Evolutionary conservation across 2,329 filamentous ascomycete genomes (phyloP).

Genomic region (Cadophora luteo-olivacea): DNA sequence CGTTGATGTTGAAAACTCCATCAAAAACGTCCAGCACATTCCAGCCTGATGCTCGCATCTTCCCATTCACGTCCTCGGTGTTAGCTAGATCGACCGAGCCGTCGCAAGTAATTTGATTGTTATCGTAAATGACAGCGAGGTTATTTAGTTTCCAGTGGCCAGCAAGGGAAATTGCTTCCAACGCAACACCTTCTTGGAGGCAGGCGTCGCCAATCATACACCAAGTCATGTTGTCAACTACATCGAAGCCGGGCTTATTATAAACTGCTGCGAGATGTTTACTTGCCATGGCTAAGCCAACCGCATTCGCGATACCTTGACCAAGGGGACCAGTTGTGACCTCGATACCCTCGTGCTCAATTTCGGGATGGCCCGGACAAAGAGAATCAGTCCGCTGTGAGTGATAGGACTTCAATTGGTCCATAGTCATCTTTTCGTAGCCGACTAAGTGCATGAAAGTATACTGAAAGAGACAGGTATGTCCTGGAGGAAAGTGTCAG

Average conservation of each 20-base stretch:
- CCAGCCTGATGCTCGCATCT: no score
- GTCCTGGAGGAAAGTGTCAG: no score
- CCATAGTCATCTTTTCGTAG: no score
- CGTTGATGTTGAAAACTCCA: no score
- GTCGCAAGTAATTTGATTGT: background rate
- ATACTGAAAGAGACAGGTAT: no score
- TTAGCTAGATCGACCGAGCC: no score
- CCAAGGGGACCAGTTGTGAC: conserved; percentile 59
- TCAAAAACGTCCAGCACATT: no score
- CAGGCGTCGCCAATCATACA: conserved; percentile 5
- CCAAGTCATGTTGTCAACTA: background rate
- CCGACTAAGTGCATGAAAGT: no score
- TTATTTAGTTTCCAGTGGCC: background rate
- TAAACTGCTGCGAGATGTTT: conserved; percentile 55
- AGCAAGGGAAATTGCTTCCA: background rate
- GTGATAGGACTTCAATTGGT: no score
- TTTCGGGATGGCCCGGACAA: conserved; percentile 52
- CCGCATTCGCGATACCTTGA: conserved; percentile 58
- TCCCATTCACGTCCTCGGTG: no score
- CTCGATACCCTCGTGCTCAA: conserved; percentile 55
- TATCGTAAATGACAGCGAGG: background rate
- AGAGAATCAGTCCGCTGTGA: no score
- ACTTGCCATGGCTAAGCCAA: conserved; percentile 56
- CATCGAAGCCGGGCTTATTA: conserved; percentile 44
- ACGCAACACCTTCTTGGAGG: background rate